Evolutionary conservation across 2,329 filamentous ascomycete genomes (phyloP).

Genomic region (Pseudogymnoascus sp.): DNA sequence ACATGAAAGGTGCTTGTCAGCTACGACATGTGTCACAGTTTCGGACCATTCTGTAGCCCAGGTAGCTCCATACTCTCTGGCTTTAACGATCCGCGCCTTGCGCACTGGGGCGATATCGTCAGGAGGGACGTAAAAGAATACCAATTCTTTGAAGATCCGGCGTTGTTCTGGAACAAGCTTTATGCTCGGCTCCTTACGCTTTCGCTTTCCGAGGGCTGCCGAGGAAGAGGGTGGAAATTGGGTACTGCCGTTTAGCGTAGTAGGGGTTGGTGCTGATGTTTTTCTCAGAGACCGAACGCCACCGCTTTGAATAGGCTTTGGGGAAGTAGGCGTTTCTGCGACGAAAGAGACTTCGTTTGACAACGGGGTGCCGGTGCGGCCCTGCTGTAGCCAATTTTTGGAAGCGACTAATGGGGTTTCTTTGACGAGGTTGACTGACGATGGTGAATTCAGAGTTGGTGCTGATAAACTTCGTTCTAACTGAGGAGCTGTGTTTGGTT

Average conservation of each 20-base stretch:
- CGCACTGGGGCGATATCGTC: slow-evolving; percentile 61
- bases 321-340: slow-evolving; percentile 15
- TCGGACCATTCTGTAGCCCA: slow-evolving; percentile 25
- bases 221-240: background rate
- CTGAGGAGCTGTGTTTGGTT: background rate
- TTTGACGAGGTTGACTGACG: background rate
- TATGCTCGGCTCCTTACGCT: slow-evolving; percentile 32
- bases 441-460: slow-evolving; percentile 6
- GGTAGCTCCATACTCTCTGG: slow-evolving; percentile 65
- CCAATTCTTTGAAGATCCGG: slow-evolving; percentile 51
- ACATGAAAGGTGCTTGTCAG: slow-evolving; percentile 60
- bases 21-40: slow-evolving; percentile 67
- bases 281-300: slow-evolving; percentile 16
- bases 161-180: slow-evolving; percentile 42
- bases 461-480: slow-evolving; percentile 8
- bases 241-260: slow-evolving; percentile 15
- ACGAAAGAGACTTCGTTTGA: slow-evolving; percentile 9
- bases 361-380: background rate
- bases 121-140: slow-evolving; percentile 73
- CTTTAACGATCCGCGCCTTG: slow-evolving; percentile 63
- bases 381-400: background rate
- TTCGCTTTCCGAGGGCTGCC: slow-evolving; percentile 34
- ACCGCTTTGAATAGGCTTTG: slow-evolving; percentile 21
- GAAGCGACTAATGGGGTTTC: slow-evolving; percentile 3
- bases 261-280: slow-evolving; percentile 20